Evolutionary conservation across 2,329 filamentous ascomycete genomes (phyloP).

Genomic region (Kalmusia sp.): DNA sequence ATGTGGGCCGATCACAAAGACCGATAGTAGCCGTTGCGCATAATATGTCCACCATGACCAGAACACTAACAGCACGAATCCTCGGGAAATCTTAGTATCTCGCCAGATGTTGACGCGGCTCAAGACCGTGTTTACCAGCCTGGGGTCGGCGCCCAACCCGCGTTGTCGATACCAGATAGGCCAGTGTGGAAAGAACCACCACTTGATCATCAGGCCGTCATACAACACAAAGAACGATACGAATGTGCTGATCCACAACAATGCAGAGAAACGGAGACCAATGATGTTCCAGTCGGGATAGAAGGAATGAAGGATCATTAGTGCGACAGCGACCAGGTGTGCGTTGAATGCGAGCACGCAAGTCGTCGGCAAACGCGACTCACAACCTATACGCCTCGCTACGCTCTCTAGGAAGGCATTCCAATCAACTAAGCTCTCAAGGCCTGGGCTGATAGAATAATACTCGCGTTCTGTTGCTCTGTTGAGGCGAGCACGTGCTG

Average conservation of each 20-base stretch:
- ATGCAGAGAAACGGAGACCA: not conserved
- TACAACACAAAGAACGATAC: constrained; percentile 5
- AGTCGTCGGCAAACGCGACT: not conserved
- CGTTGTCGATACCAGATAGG: constrained; percentile 11
- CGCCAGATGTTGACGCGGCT: constrained; percentile 1
- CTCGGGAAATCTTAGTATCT: constrained; percentile 1
- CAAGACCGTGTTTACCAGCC: not conserved
- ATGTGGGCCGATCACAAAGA: constrained; percentile 6
- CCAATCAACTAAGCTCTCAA: constrained; percentile 7
- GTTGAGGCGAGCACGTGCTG: constrained; percentile 7
- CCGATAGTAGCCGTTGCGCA: constrained; percentile 3
- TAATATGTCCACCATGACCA: constrained; percentile 13
- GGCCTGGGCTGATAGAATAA: constrained; percentile 9
- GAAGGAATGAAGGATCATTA: not conserved
- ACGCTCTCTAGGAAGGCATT: constrained; percentile 14
- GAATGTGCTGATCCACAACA: constrained; percentile 6
- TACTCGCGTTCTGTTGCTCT: constrained; percentile 7
- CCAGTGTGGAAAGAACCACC: constrained; percentile 15
- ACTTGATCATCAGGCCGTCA: constrained; percentile 10
- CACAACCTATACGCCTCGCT: constrained; percentile 8
- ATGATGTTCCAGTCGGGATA: not conserved
- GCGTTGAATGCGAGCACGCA: constrained; percentile 7
- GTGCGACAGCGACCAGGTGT: constrained; percentile 4
- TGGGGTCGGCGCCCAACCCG: constrained; percentile 1
- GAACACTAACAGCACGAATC: constrained; percentile 9